These are phyloP conservation scores for Macaranga tanarius DNA, from an alignment of 441 rosid genomes.

Conservation along the genomic window DNA sequence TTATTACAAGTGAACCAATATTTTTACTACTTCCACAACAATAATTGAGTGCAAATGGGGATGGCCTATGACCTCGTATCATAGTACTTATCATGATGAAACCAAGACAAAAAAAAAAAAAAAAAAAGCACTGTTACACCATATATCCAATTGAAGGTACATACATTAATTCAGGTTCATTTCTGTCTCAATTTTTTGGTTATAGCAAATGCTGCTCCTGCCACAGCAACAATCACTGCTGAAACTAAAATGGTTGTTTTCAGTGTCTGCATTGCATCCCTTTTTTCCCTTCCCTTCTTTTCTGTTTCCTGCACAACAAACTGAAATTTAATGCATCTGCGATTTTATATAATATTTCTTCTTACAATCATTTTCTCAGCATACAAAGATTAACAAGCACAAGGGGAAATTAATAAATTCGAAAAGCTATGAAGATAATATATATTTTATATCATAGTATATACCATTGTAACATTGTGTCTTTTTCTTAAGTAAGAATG, in stretches of 20 bases:
- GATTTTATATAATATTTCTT: not conserved
- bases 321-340: not conserved
- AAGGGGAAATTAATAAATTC: not conserved
- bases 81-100: too few relatives aligned
- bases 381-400: not conserved
- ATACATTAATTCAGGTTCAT: too few relatives aligned
- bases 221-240: constrained; percentile 50
- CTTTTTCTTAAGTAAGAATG: too few relatives aligned
- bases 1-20: too few relatives aligned
- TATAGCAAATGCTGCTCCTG: constrained; percentile 51
- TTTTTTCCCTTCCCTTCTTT: constrained; percentile 31
- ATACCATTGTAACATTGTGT: too few relatives aligned
- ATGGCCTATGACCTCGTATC: not conserved
- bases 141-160: too few relatives aligned
- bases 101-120: not conserved
- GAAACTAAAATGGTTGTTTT: constrained; percentile 51
- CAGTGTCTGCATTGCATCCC: constrained; percentile 33
- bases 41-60: not conserved
- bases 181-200: constrained; percentile 52
- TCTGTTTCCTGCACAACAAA: constrained; percentile 10
- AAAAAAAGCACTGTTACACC: not conserved
- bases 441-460: too few relatives aligned
- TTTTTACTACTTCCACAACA: not conserved
- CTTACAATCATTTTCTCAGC: not conserved
- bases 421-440: too few relatives aligned